Conservation (phyloP, 73 alveolate species). For the Effrenium voratum region DNA sequence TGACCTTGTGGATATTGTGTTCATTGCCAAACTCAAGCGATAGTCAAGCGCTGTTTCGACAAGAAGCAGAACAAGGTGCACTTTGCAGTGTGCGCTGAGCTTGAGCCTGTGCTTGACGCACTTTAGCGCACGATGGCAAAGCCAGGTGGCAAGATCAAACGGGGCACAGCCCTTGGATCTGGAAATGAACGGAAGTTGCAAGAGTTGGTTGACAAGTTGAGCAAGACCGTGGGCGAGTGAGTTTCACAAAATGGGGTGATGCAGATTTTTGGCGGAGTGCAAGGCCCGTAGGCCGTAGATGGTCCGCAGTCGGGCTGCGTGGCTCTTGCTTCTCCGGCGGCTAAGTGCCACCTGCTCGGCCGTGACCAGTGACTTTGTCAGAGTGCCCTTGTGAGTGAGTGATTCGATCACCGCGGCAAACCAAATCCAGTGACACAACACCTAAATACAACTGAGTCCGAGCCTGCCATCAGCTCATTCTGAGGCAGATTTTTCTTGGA, state of each 20-base stretch:
- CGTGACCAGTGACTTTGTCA: background rate
- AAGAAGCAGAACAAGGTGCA: conserved; percentile 22
- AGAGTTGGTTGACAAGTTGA: conserved; percentile 20
- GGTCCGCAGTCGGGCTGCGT: conserved; percentile 3
- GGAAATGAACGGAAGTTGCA: conserved; percentile 41
- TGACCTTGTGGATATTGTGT: conserved; percentile 6
- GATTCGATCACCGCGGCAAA: too few relatives aligned
- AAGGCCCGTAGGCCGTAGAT: conserved; percentile 33
- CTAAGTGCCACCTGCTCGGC: conserved; percentile 47
- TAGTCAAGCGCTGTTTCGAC: conserved; percentile 40
- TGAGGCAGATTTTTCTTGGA: background rate
- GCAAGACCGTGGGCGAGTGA: background rate
- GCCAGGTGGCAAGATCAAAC: conserved; percentile 52
- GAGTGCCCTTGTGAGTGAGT: background rate
- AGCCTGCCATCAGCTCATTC: background rate
- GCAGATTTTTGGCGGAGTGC: conserved; percentile 28
- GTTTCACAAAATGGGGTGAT: background rate
- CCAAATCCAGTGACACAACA: too few relatives aligned
- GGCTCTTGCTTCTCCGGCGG: conserved; percentile 23
- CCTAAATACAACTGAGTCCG: too few relatives aligned
- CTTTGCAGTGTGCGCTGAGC: conserved; percentile 14
- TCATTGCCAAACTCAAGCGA: conserved; percentile 62
- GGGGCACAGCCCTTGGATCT: conserved; percentile 40
- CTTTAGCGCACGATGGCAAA: conserved; percentile 18
- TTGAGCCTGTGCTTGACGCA: background rate